Conservation (phyloP, 2,329 filamentous ascomycete species). For the Gaeumannomyces tritici region DNA sequence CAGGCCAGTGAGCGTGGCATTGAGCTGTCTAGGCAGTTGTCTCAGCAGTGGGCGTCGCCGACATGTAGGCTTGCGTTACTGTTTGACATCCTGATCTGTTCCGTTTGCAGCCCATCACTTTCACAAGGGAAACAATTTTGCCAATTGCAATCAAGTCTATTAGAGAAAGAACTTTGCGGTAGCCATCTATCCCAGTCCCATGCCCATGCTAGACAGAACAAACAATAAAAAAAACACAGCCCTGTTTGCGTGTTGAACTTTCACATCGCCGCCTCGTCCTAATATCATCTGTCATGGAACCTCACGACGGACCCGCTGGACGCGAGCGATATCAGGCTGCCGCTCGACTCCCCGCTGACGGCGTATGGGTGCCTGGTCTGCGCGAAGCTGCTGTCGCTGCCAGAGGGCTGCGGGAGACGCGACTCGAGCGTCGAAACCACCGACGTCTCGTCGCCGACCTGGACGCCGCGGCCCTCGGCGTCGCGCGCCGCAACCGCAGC, state of each 20-base stretch:
- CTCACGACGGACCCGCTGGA: constrained; percentile 37
- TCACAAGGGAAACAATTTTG: neutral
- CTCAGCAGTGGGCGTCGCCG: no score
- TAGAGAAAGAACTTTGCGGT: neutral
- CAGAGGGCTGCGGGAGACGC: constrained; percentile 7
- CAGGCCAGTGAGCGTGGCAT: no score
- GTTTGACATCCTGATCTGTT: no score
- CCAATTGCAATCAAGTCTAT: neutral
- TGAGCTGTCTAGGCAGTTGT: no score
- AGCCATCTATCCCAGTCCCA: neutral
- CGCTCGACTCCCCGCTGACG: constrained; percentile 25
- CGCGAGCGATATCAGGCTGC: constrained; percentile 27
- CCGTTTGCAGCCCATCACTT: no score
- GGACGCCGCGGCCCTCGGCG: neutral
- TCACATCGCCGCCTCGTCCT: neutral
- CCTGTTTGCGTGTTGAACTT: neutral
- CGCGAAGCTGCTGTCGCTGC: constrained; percentile 29
- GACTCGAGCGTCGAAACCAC: neutral
- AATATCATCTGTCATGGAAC: constrained; percentile 25
- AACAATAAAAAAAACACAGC: neutral
- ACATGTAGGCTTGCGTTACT: no score
- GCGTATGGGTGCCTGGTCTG: constrained; percentile 30
- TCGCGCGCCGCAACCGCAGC: constrained; percentile 1
- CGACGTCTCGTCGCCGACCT: neutral
- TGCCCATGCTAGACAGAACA: neutral